phyloP scores from a whole-genome alignment of 306 rosid species.

The Coriaria nepalensis region DNA sequence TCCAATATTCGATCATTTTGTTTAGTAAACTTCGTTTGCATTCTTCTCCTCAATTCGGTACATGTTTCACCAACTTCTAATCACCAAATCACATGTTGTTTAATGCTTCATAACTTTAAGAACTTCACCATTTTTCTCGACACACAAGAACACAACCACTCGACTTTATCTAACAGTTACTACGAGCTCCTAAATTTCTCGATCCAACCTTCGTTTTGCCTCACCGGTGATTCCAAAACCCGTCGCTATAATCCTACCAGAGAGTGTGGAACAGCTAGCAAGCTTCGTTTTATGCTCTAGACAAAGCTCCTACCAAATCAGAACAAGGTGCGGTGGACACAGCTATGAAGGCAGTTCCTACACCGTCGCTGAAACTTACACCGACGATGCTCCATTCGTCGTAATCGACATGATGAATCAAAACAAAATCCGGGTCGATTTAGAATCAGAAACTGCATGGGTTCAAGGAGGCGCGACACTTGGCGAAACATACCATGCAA shows the following conservation, averaged over 20 bases:
- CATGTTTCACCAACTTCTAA: too few species aligned
- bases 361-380: conserved; percentile 12
- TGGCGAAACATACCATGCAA: conserved; percentile 61
- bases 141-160: too few species aligned
- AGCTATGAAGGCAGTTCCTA: conserved; percentile 76
- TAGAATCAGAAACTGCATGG: conserved; percentile 49
- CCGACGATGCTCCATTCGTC: conserved; percentile 32
- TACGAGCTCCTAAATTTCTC: too few species aligned
- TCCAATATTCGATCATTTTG: too few species aligned
- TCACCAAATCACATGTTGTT: too few species aligned
- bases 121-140: too few species aligned
- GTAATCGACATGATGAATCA: conserved; percentile 68
- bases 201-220: too few species aligned
- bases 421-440: conserved; percentile 37
- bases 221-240: conserved; percentile 29
- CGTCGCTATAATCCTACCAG: conserved; percentile 44
- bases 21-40: too few species aligned
- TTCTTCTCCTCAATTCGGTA: too few species aligned
- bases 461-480: conserved; percentile 85
- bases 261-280: conserved; percentile 35
- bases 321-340: conserved; percentile 63
- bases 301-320: conserved; percentile 22
- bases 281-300: conserved; percentile 32
- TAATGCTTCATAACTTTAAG: too few species aligned
- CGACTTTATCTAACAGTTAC: too few species aligned